Percentiles rank a stretch among this genome's conserved stretches.
These are phyloP conservation scores for Penstemon eatonii DNA, from an alignment of 257 asterid genomes.

Conservation along the genomic window DNA sequence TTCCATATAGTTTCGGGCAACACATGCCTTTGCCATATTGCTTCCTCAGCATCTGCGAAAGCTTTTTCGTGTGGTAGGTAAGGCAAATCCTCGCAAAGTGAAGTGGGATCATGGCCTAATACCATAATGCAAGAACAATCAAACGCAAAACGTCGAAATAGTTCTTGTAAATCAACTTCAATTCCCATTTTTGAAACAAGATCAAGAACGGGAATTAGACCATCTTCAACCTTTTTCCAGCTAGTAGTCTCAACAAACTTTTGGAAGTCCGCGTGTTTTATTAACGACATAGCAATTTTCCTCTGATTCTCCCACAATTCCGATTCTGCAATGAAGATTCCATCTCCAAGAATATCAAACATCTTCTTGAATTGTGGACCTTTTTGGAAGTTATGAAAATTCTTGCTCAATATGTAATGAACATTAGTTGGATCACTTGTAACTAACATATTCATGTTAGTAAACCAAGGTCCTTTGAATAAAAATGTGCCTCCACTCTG, in stretches of 20 bases:
- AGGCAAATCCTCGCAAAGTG: constrained; percentile 36
- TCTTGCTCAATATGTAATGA: constrained; percentile 46
- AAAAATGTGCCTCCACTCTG: constrained; percentile 36
- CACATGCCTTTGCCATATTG: constrained; percentile 36
- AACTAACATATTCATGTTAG: constrained; percentile 38
- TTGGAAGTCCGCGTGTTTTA: constrained; percentile 27
- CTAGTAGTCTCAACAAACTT: constrained; percentile 14
- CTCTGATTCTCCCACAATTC: constrained; percentile 51
- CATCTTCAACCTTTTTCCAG: constrained; percentile 40
- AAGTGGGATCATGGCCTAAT: constrained; percentile 36
- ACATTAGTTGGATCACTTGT: constrained; percentile 52
- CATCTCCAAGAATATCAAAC: constrained; percentile 49
- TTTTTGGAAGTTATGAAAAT: constrained; percentile 48
- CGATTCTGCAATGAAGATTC: constrained; percentile 46
- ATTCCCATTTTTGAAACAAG: constrained; percentile 1
- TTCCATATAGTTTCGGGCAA: constrained; percentile 38
- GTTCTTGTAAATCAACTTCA: constrained; percentile 44
- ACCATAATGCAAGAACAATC: constrained; percentile 31
- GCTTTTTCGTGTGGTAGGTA: constrained; percentile 40
- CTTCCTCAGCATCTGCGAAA: constrained; percentile 27
- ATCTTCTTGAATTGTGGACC: constrained; percentile 45
- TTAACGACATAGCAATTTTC: constrained; percentile 24
- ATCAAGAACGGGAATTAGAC: constrained; percentile 41
- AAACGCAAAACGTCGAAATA: constrained; percentile 42
- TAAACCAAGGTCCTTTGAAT: constrained; percentile 37